phyloP scores from a whole-genome alignment of 768 basidiomycete genomes.

The Brasilioporus rufonigricans region DNA sequence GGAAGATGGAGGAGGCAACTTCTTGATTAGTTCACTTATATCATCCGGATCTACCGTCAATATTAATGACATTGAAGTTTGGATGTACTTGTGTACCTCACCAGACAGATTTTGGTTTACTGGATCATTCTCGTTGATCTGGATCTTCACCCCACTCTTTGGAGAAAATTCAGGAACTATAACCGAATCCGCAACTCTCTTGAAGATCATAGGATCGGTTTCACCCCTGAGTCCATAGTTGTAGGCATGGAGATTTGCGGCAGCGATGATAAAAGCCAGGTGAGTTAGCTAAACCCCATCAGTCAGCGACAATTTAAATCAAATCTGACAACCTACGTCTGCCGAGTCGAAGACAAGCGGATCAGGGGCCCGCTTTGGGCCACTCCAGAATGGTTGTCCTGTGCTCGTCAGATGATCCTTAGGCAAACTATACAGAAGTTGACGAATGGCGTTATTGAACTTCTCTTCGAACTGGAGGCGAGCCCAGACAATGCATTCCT shows the following conservation, averaged over 20 bases:
- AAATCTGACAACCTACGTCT: slow-evolving; percentile 57
- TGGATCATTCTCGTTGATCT: slow-evolving; percentile 91
- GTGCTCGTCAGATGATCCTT: slow-evolving; percentile 90
- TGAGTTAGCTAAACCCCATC: slow-evolving; percentile 63
- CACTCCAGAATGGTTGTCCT: slow-evolving; percentile 98
- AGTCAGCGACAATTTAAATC: slow-evolving; percentile 9
- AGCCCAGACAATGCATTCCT: slow-evolving; percentile 98
- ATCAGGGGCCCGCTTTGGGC: slow-evolving; percentile 96
- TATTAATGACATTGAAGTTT: slow-evolving; percentile 2
- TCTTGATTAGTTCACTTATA: slow-evolving; percentile 52
- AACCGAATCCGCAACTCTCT: slow-evolving; percentile 78
- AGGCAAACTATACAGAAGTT: slow-evolving; percentile 90
- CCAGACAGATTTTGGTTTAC: slow-evolving; percentile 51
- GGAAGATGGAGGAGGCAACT: slow-evolving; percentile 85
- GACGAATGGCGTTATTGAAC: slow-evolving; percentile 90
- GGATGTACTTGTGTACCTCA: slow-evolving; percentile 10
- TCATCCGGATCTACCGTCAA: slow-evolving; percentile 45
- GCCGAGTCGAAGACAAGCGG: slow-evolving; percentile 81
- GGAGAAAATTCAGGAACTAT: slow-evolving; percentile 93
- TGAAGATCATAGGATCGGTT: slow-evolving; percentile 74
- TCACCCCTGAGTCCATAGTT: slow-evolving; percentile 97
- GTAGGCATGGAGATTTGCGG: slow-evolving; percentile 94
- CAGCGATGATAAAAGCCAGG: slow-evolving; percentile 85
- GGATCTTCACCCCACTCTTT: slow-evolving; percentile 87
- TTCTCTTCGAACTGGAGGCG: slow-evolving; percentile 92